Evolutionary conservation across 1,284 basidiomycete genomes (phyloP), one percentile per base, ranked within the genome.

Genomic region (Cryptococcus jaspeensis): DNA sequence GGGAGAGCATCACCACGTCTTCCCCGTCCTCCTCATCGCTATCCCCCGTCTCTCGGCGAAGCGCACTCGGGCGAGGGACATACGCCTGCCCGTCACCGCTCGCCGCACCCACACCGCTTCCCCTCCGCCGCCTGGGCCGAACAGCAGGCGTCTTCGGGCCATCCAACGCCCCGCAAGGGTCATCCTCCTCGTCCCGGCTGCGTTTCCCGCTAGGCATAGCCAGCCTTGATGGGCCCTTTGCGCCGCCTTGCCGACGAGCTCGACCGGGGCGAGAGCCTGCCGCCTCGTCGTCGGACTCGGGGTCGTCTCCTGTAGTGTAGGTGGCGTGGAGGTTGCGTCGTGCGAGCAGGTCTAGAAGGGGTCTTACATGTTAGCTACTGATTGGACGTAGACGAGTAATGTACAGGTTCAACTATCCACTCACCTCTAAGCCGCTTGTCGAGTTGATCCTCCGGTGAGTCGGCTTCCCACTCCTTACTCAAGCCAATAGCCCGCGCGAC

Each of bases 391-490:
- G n/a, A 15, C 32, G 7, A 41, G 37, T 8, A 28, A 43, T 18
- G 12, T 36, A 13, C 12, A 32, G 18, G 15, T 16, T 37, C 25
- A 42, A 44, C 22, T 35, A 44, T 2, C 8, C 0, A 66, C 74
- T 61, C 60, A 76, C 75, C 74, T 56, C 69, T 66, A 37, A 79
- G 66, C 38, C 72, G 61, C 32, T 63, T 58, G 42, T 79, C 77
- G n/a, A 76, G 59, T 47, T 77, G 76, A 48, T 71, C 72, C 50
- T 78, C 77, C 5, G 75, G 69, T 52, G 77, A 76, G 20, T 65
- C 69, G 20, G 67, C 60, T 9, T 74, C 76, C n/a, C 64, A 72
- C 3, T 71, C 63, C 25, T 67, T 67, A 15, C 51, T 62, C 52
- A 79, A 55, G 1, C 77, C 76, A 5, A 78, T 61, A 18, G 63